Evolutionary conservation across 768 basidiomycete species (phyloP).

Genomic region (Collybia nuda): DNA sequence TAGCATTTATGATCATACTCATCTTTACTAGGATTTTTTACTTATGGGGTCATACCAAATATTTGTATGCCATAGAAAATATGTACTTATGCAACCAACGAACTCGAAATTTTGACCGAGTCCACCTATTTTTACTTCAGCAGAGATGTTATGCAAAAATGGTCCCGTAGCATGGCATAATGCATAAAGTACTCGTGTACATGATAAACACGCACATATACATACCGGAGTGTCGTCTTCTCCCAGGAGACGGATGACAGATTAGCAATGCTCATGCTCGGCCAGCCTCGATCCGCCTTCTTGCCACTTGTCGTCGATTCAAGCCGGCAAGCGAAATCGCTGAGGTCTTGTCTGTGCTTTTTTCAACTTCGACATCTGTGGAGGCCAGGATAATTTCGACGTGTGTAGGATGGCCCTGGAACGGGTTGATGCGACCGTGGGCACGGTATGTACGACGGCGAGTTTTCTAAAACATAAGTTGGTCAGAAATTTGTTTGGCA

Average conservation of each 20-base stretch:
- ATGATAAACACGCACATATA: slow-evolving; percentile 22
- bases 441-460: slow-evolving; percentile 99
- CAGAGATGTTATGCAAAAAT: slow-evolving; percentile 5
- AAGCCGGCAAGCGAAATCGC: slow-evolving; percentile 57
- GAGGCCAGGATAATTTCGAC: slow-evolving; percentile 91
- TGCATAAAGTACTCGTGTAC: slow-evolving; percentile 20
- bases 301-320: slow-evolving; percentile 84
- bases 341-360: slow-evolving; percentile 80
- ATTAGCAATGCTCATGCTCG: slow-evolving; percentile 43
- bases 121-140: no score
- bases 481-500: slow-evolving; percentile 4
- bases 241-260: background rate
- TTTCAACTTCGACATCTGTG: slow-evolving; percentile 82
- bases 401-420: slow-evolving; percentile 97
- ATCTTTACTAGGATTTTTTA: slow-evolving; percentile 5
- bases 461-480: slow-evolving; percentile 68
- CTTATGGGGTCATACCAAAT: no score
- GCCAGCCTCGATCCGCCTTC: slow-evolving; percentile 84
- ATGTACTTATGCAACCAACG: no score
- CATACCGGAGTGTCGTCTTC: no score
- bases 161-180: slow-evolving; percentile 16
- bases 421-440: slow-evolving; percentile 97
- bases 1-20: no score
- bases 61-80: no score
- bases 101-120: no score